Evolutionary conservation across 2,329 filamentous ascomycete genomes (phyloP).

Genomic region (Beauveria pseudobassiana): DNA sequence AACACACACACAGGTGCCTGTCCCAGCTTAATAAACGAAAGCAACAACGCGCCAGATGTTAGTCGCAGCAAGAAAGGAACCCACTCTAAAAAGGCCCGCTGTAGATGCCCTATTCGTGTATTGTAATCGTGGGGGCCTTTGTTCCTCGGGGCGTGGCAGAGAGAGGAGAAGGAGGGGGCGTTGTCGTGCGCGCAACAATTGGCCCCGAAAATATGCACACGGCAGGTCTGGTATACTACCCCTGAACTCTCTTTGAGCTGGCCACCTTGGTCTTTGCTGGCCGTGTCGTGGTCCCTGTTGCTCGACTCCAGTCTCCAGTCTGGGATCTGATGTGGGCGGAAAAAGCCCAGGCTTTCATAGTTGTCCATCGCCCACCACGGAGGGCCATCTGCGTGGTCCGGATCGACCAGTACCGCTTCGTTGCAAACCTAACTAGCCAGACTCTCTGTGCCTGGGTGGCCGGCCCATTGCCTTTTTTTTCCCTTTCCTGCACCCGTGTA

Average conservation of each 20-base stretch:
- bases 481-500: background rate
- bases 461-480: background rate
- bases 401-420: too few species aligned
- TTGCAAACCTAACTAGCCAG: background rate
- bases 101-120: background rate
- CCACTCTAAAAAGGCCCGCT: background rate
- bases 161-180: background rate
- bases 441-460: background rate
- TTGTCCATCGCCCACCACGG: too few species aligned
- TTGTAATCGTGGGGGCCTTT: constrained; percentile 3
- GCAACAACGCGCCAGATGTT: background rate
- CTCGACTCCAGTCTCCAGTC: background rate
- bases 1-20: background rate
- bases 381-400: too few species aligned
- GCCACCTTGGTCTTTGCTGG: background rate
- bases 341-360: background rate
- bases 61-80: background rate
- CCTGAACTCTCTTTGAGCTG: constrained; percentile 12
- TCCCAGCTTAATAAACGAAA: background rate
- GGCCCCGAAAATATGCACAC: constrained; percentile 5
- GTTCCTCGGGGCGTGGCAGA: background rate
- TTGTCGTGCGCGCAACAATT: background rate
- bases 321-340: background rate
- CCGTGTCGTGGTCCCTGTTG: background rate
- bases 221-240: background rate